These are phyloP conservation scores for Epicoccum sorghinum DNA, from an alignment of 2,329 filamentous ascomycete genomes.

Conservation along the genomic window DNA sequence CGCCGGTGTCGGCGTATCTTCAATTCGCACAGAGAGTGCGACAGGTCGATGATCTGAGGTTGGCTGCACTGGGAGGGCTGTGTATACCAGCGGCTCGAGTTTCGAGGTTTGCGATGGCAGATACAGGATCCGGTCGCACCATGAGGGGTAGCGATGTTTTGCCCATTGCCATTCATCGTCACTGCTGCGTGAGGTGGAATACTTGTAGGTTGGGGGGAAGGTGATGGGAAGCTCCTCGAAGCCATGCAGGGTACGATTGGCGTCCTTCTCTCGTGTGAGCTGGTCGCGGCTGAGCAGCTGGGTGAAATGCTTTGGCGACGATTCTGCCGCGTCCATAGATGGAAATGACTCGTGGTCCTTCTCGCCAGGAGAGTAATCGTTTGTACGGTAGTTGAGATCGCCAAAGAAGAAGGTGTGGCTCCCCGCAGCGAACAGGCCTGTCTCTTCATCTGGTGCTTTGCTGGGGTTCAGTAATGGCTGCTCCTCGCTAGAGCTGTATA, in stretches of 20 bases:
- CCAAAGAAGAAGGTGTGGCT: slow-evolving; percentile 86
- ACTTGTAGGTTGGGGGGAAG: slow-evolving; percentile 97
- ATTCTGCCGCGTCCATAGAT: slow-evolving; percentile 57
- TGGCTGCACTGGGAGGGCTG: slow-evolving; percentile 76
- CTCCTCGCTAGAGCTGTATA: slow-evolving; percentile 41
- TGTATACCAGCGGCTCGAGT: slow-evolving; percentile 68
- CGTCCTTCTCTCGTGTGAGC: slow-evolving; percentile 71
- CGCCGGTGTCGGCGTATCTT: slow-evolving; percentile 56
- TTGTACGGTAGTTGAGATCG: slow-evolving; percentile 94
- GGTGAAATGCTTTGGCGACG: slow-evolving; percentile 65
- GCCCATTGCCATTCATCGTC: slow-evolving; percentile 71
- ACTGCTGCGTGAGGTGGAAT: slow-evolving; percentile 53
- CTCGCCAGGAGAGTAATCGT: slow-evolving; percentile 66
- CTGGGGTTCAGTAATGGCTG: slow-evolving; percentile 36
- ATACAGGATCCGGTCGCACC: slow-evolving; percentile 91
- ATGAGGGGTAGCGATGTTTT: slow-evolving; percentile 79
- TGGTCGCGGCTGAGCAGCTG: slow-evolving; percentile 78
- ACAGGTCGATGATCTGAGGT: slow-evolving; percentile 90
- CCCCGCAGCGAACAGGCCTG: slow-evolving; percentile 75
- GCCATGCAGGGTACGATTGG: slow-evolving; percentile 76
- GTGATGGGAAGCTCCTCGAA: slow-evolving; percentile 73
- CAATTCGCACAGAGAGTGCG: slow-evolving; percentile 71
- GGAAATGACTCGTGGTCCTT: slow-evolving; percentile 67
- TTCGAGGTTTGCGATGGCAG: slow-evolving; percentile 56
- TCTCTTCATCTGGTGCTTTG: slow-evolving; percentile 48